phyloP scores from a whole-genome alignment of 108 stramenopile genomes.

The Pseudonitzschia pungens region DNA sequence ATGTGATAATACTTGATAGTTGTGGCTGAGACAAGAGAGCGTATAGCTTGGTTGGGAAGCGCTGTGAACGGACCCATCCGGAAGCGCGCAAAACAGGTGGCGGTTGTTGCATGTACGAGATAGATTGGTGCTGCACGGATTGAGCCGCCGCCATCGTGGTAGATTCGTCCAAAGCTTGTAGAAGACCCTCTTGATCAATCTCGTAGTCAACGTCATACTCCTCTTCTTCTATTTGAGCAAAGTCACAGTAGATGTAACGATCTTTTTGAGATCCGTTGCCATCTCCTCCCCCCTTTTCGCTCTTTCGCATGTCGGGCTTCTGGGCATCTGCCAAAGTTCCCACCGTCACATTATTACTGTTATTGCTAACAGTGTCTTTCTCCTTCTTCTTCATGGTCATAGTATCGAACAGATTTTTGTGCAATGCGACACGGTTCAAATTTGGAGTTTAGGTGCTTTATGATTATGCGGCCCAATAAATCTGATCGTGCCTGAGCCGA shows the following conservation, averaged over 20 bases:
- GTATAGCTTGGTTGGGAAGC: conserved; percentile 46
- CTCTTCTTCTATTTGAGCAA: conserved; percentile 32
- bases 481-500: too few relatives aligned
- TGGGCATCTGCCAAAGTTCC: conserved; percentile 12
- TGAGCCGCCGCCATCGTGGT: conserved; percentile 34
- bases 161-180: conserved; percentile 29
- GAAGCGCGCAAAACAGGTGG: conserved; percentile 22
- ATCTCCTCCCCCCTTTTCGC: background rate
- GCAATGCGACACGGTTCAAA: too few relatives aligned
- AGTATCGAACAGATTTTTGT: background rate
- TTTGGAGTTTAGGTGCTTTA: too few relatives aligned
- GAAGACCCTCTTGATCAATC: conserved; percentile 32
- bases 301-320: conserved; percentile 3
- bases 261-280: conserved; percentile 4
- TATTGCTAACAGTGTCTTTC: background rate
- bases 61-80: conserved; percentile 30
- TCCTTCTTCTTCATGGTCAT: conserved; percentile 3
- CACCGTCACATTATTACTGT: conserved; percentile 10
- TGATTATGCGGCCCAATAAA: too few relatives aligned
- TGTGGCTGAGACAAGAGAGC: conserved; percentile 35
- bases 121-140: conserved; percentile 19
- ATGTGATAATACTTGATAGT: conserved; percentile 35
- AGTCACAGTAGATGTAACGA: conserved; percentile 36
- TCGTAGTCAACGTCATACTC: conserved; percentile 29
- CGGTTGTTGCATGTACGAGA: conserved; percentile 6